A percentile compares a stretch with the other conserved stretches of the same genome.
These are phyloP conservation scores for Phallus indusiatus DNA, from an alignment of 768 basidiomycete genomes.

Conservation along the genomic window DNA sequence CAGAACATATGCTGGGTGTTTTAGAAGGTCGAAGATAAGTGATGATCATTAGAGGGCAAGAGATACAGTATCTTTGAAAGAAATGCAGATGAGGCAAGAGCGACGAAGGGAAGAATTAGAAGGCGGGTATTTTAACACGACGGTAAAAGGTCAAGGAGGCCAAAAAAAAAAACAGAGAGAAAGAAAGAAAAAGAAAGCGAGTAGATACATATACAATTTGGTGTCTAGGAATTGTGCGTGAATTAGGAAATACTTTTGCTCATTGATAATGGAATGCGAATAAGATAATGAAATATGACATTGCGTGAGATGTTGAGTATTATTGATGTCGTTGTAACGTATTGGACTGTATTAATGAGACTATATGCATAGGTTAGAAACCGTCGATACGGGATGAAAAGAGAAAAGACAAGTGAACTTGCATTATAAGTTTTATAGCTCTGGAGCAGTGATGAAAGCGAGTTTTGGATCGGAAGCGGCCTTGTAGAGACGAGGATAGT, in stretches of 20 bases:
- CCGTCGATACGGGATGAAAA: background rate
- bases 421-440: background rate
- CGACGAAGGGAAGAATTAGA: background rate
- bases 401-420: background rate
- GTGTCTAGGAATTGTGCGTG: constrained; percentile 1
- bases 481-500: constrained; percentile 62
- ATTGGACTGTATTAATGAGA: background rate
- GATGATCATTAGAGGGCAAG: background rate
- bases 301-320: background rate
- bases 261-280: background rate
- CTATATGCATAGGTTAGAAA: background rate
- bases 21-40: background rate
- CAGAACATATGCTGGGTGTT: no score
- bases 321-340: background rate
- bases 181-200: background rate
- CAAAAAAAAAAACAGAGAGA: background rate
- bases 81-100: background rate
- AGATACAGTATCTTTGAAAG: background rate
- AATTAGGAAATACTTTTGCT: constrained; percentile 4
- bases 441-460: constrained; percentile 34
- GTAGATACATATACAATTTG: constrained; percentile 6
- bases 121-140: background rate
- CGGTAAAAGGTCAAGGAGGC: background rate
- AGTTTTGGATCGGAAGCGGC: constrained; percentile 64
- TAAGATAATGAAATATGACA: background rate